These are phyloP conservation scores for Phalaenopsis aphrodite DNA, from an alignment of 106 monocot genomes.

Conservation along the genomic window DNA sequence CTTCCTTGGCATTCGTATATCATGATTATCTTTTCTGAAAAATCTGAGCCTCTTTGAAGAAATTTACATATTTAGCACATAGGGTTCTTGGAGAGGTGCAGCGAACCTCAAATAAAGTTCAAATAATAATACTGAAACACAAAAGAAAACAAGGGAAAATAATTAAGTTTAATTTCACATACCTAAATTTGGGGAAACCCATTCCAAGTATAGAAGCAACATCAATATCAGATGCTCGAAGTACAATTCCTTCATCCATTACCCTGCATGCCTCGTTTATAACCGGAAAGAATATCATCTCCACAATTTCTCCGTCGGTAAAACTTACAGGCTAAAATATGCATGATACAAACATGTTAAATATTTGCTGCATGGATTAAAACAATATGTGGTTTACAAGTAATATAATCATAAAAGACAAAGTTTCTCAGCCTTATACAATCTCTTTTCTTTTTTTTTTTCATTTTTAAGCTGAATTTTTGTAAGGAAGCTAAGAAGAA, in stretches of 20 bases:
- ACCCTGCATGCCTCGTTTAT: conserved; percentile 92
- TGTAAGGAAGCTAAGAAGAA: not conserved
- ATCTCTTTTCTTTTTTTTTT: not conserved
- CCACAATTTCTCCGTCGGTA: conserved; percentile 79
- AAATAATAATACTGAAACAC: not conserved
- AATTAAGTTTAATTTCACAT: not conserved
- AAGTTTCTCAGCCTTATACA: not conserved
- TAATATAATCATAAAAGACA: not conserved
- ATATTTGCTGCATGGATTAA: not conserved
- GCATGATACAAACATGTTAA: conserved; percentile 8
- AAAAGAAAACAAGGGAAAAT: not conserved
- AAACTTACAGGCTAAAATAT: conserved; percentile 51
- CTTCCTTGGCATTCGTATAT: no score
- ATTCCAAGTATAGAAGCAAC: conserved; percentile 87
- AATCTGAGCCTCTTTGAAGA: no score
- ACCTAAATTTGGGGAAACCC: conserved; percentile 88
- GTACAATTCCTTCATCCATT: conserved; percentile 78
- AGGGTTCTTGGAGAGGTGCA: no score
- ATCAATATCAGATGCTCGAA: conserved; percentile 79
- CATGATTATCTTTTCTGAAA: no score
- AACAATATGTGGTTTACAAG: not conserved
- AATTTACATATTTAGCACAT: no score
- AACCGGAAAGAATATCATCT: conserved; percentile 91
- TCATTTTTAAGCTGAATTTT: not conserved
- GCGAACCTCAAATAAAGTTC: no score